These are phyloP conservation scores for Xylaria arbuscula DNA, from an alignment of 2,329 filamentous ascomycete species.

Conservation along the genomic window DNA sequence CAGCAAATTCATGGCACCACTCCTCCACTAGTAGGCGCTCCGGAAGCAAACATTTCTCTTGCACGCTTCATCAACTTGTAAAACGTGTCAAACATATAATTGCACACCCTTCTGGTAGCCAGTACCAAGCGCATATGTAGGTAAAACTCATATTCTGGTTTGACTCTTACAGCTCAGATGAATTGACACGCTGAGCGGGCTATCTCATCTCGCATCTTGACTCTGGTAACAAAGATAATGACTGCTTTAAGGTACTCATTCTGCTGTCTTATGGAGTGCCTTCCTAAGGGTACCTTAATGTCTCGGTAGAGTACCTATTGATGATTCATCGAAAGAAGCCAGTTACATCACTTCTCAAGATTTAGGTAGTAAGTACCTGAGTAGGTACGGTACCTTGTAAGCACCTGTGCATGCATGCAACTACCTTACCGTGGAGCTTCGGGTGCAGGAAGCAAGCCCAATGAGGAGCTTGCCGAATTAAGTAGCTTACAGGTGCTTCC, in stretches of 20 bases:
- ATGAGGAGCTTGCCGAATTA: slow-evolving; percentile 34
- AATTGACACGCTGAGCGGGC: not conserved
- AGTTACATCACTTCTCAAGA: no score
- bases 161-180: no score
- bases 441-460: not conserved
- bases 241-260: no score
- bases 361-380: no score
- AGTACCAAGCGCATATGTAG: not conserved
- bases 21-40: not conserved
- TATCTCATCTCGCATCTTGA: not conserved
- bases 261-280: no score
- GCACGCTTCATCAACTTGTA: not conserved
- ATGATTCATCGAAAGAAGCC: no score
- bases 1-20: not conserved
- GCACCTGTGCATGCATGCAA: not conserved
- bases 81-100: not conserved
- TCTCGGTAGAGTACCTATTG: no score
- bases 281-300: no score
- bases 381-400: not conserved
- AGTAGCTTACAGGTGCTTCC: slow-evolving; percentile 31
- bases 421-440: not conserved
- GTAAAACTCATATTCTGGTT: not conserved
- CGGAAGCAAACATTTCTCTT: not conserved
- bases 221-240: no score
- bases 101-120: not conserved